Evolutionary conservation across 352 stramenopile genomes (phyloP).

Genomic region (Aphanomyces invadans): DNA sequence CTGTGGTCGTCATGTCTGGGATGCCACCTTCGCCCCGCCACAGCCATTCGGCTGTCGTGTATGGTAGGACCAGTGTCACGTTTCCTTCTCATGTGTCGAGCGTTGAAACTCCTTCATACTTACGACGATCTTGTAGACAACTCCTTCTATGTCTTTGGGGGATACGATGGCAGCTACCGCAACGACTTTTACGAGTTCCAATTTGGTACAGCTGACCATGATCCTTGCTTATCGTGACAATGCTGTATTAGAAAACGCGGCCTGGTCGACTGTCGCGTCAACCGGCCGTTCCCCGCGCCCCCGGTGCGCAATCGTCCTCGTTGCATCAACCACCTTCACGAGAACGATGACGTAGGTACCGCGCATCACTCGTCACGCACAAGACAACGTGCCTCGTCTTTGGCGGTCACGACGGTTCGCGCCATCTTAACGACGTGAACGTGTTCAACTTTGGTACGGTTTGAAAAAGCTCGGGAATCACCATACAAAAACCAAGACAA

Average conservation of each 20-base stretch:
- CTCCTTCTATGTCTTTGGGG: slow-evolving; percentile 87
- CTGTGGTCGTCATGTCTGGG: slow-evolving; percentile 64
- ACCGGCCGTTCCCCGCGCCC: slow-evolving; percentile 62
- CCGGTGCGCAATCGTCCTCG: slow-evolving; percentile 31
- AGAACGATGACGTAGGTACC: slow-evolving; percentile 40
- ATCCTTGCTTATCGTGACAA: not conserved
- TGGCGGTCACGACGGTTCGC: slow-evolving; percentile 94
- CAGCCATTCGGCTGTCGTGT: slow-evolving; percentile 91
- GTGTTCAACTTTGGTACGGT: slow-evolving; percentile 91
- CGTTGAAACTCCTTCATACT: not conserved
- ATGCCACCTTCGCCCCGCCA: slow-evolving; percentile 88
- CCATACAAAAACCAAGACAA: not conserved
- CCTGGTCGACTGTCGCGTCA: slow-evolving; percentile 81
- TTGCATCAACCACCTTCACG: not conserved
- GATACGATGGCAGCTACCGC: slow-evolving; percentile 93
- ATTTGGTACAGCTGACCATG: slow-evolving; percentile 55
- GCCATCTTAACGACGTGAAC: slow-evolving; percentile 96
- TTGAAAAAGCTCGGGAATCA: slow-evolving; percentile 2
- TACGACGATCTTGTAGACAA: slow-evolving; percentile 36
- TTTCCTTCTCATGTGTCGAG: too few species aligned
- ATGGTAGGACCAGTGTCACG: too few species aligned
- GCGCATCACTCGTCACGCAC: slow-evolving; percentile 86
- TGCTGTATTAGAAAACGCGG: slow-evolving; percentile 45
- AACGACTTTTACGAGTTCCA: slow-evolving; percentile 97
- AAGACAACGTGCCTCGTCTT: slow-evolving; percentile 93